These are phyloP conservation scores for Penicillium canescens DNA, from an alignment of 495 filamentous ascomycete genomes.

Conservation along the genomic window DNA sequence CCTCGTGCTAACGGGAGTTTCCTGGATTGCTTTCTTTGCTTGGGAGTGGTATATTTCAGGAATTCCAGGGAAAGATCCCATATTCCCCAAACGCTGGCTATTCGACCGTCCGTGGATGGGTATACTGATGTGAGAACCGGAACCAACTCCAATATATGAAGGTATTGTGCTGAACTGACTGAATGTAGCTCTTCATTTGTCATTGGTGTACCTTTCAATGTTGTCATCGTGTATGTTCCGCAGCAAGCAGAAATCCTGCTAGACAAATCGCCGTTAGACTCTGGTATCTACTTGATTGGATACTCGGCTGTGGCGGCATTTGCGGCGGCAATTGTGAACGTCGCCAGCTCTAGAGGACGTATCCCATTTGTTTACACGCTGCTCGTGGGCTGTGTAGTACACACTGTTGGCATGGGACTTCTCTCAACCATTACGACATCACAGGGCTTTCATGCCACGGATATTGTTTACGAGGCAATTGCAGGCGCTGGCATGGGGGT, in stretches of 20 bases:
- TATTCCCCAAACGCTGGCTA: constrained; percentile 38
- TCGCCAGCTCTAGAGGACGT: constrained; percentile 37
- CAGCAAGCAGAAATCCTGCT: constrained; percentile 61
- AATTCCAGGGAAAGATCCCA: constrained; percentile 29
- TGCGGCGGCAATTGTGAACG: constrained; percentile 50
- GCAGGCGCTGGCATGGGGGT: constrained; percentile 52
- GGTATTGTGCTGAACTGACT: not conserved
- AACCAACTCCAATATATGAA: no score
- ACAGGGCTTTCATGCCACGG: constrained; percentile 25
- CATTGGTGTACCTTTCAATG: constrained; percentile 55
- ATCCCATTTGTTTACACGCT: constrained; percentile 53
- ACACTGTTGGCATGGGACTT: constrained; percentile 52
- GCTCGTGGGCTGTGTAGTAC: constrained; percentile 41
- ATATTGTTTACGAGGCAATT: constrained; percentile 55
- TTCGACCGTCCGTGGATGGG: constrained; percentile 35
- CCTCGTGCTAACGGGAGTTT: constrained; percentile 33
- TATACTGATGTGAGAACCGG: constrained; percentile 26
- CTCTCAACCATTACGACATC: constrained; percentile 41
- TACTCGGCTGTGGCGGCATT: constrained; percentile 46
- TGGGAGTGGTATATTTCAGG: constrained; percentile 38
- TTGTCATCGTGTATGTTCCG: constrained; percentile 56
- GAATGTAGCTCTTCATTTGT: constrained; percentile 25
- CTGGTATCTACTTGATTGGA: constrained; percentile 61
- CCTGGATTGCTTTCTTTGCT: constrained; percentile 37
- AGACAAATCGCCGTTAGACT: constrained; percentile 34